Evolutionary conservation across 805 yeast species (phyloP).

Genomic region (Kodamaea fukazawae): DNA sequence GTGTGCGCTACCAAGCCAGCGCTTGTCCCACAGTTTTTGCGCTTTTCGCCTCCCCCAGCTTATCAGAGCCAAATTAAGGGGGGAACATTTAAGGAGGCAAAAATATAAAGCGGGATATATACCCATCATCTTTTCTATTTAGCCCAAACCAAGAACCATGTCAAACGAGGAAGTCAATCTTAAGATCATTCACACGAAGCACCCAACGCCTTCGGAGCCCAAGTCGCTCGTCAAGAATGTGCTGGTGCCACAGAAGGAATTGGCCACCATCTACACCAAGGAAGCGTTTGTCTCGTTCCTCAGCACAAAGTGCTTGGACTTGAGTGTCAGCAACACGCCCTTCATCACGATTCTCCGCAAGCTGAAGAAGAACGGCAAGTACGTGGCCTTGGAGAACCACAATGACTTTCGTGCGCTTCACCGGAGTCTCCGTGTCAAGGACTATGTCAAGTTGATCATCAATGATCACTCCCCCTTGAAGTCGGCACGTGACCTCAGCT

Average conservation of each 20-base stretch:
- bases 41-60: conserved; percentile 4
- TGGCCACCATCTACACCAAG: conserved; percentile 8
- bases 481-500: background rate
- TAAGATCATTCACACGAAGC: conserved; percentile 5
- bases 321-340: conserved; percentile 5
- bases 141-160: background rate
- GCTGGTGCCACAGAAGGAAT: conserved; percentile 4
- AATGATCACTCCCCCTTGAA: conserved; percentile 16
- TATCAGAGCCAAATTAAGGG: conserved; percentile 9
- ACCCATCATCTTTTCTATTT: background rate
- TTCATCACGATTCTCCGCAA: conserved; percentile 29
- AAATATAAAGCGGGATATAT: background rate
- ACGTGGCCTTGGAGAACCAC: conserved; percentile 34
- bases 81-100: conserved; percentile 6
- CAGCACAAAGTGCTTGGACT: conserved; percentile 2
- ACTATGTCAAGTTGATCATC: conserved; percentile 36
- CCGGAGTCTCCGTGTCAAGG: conserved; percentile 49
- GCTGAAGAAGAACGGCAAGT: conserved; percentile 45
- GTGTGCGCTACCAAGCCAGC: conserved; percentile 1
- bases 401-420: conserved; percentile 43
- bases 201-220: conserved; percentile 1
- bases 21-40: background rate
- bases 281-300: conserved; percentile 10
- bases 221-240: conserved; percentile 2
- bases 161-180: conserved; percentile 4